Evolutionary conservation across 345 rosid species (phyloP).

Genomic region (Raphanus raphanistrum): DNA sequence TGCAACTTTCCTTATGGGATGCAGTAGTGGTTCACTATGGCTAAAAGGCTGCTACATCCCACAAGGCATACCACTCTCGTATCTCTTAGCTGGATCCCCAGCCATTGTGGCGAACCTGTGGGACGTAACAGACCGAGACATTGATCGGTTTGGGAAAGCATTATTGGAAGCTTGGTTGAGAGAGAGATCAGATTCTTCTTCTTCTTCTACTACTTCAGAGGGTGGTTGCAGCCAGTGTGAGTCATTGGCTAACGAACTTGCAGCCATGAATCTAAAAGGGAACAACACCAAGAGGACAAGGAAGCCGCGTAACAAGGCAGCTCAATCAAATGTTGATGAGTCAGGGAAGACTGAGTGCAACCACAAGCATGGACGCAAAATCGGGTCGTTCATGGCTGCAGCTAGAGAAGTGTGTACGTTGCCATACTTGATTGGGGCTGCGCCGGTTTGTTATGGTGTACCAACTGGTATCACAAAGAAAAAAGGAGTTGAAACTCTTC

Average conservation of each 20-base stretch:
- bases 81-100: constrained; percentile 80
- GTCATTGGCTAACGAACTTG: constrained; percentile 53
- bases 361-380: constrained; percentile 51
- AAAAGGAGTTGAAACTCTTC: background rate
- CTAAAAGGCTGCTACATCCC: constrained; percentile 78
- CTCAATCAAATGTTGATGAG: constrained; percentile 28
- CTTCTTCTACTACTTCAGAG: constrained; percentile 9
- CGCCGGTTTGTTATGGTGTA: background rate
- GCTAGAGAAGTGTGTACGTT: constrained; percentile 79
- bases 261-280: constrained; percentile 51
- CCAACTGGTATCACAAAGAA: background rate
- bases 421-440: constrained; percentile 79
- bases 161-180: constrained; percentile 75
- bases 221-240: constrained; percentile 46
- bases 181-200: constrained; percentile 54
- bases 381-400: constrained; percentile 71
- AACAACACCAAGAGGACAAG: constrained; percentile 30
- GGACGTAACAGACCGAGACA: constrained; percentile 96
- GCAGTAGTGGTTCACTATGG: constrained; percentile 83
- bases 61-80: constrained; percentile 69
- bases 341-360: constrained; percentile 38
- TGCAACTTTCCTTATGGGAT: constrained; percentile 86
- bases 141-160: constrained; percentile 83
- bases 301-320: constrained; percentile 48
- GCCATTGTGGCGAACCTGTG: constrained; percentile 78